These are phyloP conservation scores for Euryodendron excelsum DNA, from an alignment of 148 eudicot species.

Conservation along the genomic window DNA sequence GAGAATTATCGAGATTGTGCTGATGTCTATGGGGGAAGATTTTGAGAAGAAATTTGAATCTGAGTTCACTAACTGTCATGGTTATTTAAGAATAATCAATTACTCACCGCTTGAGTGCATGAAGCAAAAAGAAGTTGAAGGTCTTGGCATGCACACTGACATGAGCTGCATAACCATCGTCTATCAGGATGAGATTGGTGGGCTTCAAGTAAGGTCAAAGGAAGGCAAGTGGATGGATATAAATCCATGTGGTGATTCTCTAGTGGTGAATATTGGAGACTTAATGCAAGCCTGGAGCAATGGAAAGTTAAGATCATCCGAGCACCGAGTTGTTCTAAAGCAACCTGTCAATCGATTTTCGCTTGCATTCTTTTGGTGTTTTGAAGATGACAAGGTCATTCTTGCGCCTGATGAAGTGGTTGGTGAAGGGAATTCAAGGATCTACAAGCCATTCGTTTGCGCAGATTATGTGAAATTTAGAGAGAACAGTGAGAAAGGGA, in stretches of 20 bases:
- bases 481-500: constrained; percentile 59
- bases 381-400: constrained; percentile 74
- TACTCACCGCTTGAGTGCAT: constrained; percentile 41
- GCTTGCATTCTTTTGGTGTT: constrained; percentile 82
- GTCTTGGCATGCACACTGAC: constrained; percentile 84
- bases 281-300: constrained; percentile 85
- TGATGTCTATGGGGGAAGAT: constrained; percentile 48
- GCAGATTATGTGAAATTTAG: constrained; percentile 59
- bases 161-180: constrained; percentile 70
- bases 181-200: constrained; percentile 64
- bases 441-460: constrained; percentile 61
- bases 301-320: constrained; percentile 58
- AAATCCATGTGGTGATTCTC: constrained; percentile 47
- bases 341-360: constrained; percentile 50
- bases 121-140: constrained; percentile 51
- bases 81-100: constrained; percentile 67
- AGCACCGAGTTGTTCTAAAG: constrained; percentile 62
- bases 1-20: constrained; percentile 40
- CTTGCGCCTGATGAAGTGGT: constrained; percentile 74
- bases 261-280: constrained; percentile 72
- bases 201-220: constrained; percentile 75
- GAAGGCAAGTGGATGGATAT: constrained; percentile 69
- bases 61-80: constrained; percentile 56
- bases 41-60: constrained; percentile 40
- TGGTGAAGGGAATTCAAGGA: constrained; percentile 52